Base-by-base conservation (phyloP, 495 filamentous ascomycete species). In the Daldinia childiae region DNA sequence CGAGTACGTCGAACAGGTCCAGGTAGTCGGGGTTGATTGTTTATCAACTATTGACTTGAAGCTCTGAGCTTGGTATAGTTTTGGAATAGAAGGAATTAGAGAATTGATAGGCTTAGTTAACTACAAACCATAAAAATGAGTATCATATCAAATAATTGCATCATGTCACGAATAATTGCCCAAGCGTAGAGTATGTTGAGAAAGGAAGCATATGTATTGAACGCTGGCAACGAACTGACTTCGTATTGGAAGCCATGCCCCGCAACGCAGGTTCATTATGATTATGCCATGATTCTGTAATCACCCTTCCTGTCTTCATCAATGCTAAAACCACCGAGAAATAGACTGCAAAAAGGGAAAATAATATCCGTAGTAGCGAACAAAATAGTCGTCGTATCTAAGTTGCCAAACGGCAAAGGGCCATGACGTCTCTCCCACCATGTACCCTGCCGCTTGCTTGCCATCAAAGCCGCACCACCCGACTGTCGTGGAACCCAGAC, bases 351-450 rank as follows among this genome's bases (percentile, higher is more conserved):
- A 56, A 29, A 32, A 32, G 41, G 11, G 17, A 27, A 58, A 56
- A 62, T n/a, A 6, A 57, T 24, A 8, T n/a, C 12, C 26, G 34
- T 43, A 12, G 27, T 6, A 61, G 38, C 15, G 32, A 15, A 32
- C 34, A 36, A 41, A 58, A 38, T 17, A n/a, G 12, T 32, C 19
- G 45, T 54, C 21, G 24, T 19, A 65, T 67, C 15, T 43, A 70
- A 68, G 64, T 6, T 59, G 56, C 67, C 63, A 68, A 66, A 64
- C 62, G 51, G 30, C 62, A 64, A 77, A 62, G 72, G 71, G 72
- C 66, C 68, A 79, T 79, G 79, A 81, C 83, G 83, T 85, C 83
- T 79, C 83, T 85, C 83, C 83, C 83, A 83, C 77, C 83, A 80
- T 76, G 78, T 70, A 64, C 74, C 72, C 54, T 52, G 61, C 62